Evolutionary conservation across 2,329 filamentous ascomycete species (phyloP).

Genomic region (Kalmusia sp.): DNA sequence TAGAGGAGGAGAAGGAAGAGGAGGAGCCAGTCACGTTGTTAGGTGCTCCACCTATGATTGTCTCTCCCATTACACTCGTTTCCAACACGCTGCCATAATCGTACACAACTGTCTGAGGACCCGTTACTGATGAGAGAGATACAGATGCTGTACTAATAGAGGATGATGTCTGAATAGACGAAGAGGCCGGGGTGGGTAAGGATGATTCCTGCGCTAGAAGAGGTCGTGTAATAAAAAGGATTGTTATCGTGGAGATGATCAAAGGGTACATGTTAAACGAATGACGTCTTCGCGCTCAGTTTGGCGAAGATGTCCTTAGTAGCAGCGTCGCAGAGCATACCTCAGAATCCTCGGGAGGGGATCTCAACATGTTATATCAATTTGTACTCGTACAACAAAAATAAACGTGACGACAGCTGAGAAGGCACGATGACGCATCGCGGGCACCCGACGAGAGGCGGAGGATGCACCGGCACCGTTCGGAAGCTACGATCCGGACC

Average conservation of each 20-base stretch:
- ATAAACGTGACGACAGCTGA: conserved; percentile 1
- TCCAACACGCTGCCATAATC: neutral
- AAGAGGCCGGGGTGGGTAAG: conserved; percentile 1
- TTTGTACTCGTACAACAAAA: neutral
- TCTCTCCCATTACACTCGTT: conserved; percentile 2
- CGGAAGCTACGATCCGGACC: neutral
- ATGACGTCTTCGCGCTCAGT: neutral
- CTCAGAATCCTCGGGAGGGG: neutral
- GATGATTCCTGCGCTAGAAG: neutral
- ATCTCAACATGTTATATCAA: neutral
- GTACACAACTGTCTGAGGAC: neutral
- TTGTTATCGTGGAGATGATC: neutral
- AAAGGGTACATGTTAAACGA: conserved; percentile 1
- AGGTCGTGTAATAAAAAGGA: neutral
- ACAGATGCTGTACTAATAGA: conserved; percentile 10
- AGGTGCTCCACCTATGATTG: neutral
- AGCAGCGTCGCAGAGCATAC: neutral
- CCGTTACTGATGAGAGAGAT: neutral
- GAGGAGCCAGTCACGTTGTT: neutral
- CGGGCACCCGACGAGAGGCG: neutral
- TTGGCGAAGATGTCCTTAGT: neutral
- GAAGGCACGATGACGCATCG: conserved; percentile 4
- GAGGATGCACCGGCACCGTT: neutral
- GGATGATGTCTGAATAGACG: neutral
- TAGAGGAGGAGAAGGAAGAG: conserved; percentile 12